Conservation (phyloP, 495 filamentous ascomycete genomes). For the Achaetomiella virescens region DNA sequence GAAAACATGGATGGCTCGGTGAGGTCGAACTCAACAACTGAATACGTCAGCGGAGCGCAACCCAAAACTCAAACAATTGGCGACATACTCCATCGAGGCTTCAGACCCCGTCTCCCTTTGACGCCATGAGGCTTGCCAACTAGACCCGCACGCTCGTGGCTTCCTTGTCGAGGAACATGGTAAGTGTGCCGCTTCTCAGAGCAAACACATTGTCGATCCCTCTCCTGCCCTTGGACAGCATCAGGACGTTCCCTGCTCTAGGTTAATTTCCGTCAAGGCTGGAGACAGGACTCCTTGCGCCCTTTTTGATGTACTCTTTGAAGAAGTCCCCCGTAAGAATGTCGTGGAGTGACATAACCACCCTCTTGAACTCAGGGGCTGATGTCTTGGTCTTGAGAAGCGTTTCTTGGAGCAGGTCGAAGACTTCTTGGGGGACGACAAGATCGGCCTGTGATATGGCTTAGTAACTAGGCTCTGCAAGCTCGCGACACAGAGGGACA, state of each 20-base stretch:
- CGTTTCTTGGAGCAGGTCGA: conserved; percentile 50
- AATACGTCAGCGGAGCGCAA: not conserved
- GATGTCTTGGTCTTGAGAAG: conserved; percentile 37
- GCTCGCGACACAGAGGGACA: conserved; percentile 25
- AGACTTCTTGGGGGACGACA: conserved; percentile 63
- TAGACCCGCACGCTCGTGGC: conserved; percentile 81
- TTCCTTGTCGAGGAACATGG: conserved; percentile 73
- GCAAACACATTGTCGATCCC: conserved; percentile 77
- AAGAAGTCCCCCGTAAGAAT: conserved; percentile 77
- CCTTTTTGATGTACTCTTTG: conserved; percentile 76
- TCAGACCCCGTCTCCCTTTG: conserved; percentile 48
- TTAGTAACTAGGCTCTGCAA: not conserved
- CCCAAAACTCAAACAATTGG: not conserved
- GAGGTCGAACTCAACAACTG: conserved; percentile 79
- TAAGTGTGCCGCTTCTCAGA: conserved; percentile 64
- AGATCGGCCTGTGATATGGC: conserved; percentile 55
- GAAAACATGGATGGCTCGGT: conserved; percentile 71
- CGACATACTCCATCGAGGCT: conserved; percentile 44
- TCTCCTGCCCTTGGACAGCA: conserved; percentile 80
- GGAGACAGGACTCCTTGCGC: conserved; percentile 35
- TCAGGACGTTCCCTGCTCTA: conserved; percentile 67
- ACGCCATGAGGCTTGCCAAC: conserved; percentile 62
- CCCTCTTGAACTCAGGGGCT: conserved; percentile 54
- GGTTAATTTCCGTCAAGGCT: not conserved
- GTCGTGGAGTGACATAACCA: conserved; percentile 67